Base-by-base conservation (phyloP, 2,329 filamentous ascomycete species). In the Teratosphaeria gauchensis region DNA sequence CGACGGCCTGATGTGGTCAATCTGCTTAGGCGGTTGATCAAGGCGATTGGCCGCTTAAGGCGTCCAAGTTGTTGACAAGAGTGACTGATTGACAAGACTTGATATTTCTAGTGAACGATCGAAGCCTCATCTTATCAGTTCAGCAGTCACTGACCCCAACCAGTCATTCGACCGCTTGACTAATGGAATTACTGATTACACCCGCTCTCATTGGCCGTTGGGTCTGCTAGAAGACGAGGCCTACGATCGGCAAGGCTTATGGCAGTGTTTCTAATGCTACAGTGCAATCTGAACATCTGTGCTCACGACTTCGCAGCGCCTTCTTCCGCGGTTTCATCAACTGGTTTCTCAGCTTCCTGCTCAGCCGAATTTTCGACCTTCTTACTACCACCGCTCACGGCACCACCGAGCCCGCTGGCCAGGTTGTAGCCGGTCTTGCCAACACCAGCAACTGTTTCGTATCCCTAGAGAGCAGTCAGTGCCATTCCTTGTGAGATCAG, bases 351-450 rank as follows among this genome's bases (percentile, higher is more conserved):
- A 16, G 12, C 3, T 5, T 42, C n/a, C 35, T 42, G 11, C 35
- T 42, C 35, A 42, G 35, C 35, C 35, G 35, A 42, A 14, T 42
- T 11, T n/a, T 55, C 56, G 3, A 52, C 48, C 55, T 60, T 42
- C 55, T 58, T 52, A 9, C 51, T 55, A 12, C 58, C 51, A 16
- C 60, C 60, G 6, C 53, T 58, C 24, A 58, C 55, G 4, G 60
- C 58, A 38, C 53, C 30, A 14, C 59, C 57, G 6, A 61, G 56
- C 8, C 51, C 54, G 16, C 57, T 52, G 7, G 33, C 59, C 16
- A 58, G 28, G 28, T 56, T 61, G 38, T 59, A 61, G 9, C 56
- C 59, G 12, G 57, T 42, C 32, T 61, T 61, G 12, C 57, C 59
- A 4, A 59, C 14, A 2, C 59, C 57, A 14, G 59, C 53, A 3